A percentile compares a stretch with the other conserved stretches of the same genome.
These are phyloP conservation scores for Euphrasia arctica DNA, from an alignment of 305 asterid species.

Conservation along the genomic window DNA sequence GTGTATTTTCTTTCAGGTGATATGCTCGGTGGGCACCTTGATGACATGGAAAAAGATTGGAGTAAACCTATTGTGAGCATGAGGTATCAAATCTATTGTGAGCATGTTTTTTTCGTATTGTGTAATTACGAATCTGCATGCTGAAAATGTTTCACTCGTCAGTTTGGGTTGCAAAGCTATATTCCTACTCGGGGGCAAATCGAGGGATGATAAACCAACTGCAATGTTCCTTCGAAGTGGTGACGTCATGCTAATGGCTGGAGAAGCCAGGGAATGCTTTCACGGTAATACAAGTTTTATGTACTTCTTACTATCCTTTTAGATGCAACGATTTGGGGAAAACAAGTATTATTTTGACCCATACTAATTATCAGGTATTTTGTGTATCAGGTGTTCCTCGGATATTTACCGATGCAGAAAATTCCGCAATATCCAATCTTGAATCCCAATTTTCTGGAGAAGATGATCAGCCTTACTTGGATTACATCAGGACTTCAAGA, in stretches of 20 bases:
- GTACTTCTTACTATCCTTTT: conserved; percentile 16
- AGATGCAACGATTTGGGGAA: not conserved
- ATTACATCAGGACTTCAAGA: conserved; percentile 74
- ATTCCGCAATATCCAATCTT: conserved; percentile 60
- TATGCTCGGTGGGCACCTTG: conserved; percentile 97
- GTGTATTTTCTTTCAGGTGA: conserved; percentile 53
- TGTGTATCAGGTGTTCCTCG: conserved; percentile 73
- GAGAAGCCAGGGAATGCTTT: conserved; percentile 93
- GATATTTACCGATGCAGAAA: conserved; percentile 70
- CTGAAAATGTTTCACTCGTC: conserved; percentile 20
- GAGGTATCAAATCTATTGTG: conserved; percentile 45
- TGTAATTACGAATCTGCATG: not conserved
- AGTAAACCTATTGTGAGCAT: conserved; percentile 97
- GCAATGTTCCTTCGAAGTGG: conserved; percentile 97
- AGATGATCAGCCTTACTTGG: conserved; percentile 45
- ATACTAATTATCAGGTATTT: not conserved
- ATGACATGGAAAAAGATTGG: conserved; percentile 99
- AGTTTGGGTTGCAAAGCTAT: conserved; percentile 98
- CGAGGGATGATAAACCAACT: conserved; percentile 67
- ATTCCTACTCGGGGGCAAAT: conserved; percentile 90
- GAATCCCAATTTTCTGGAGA: conserved; percentile 52
- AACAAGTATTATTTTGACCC: not conserved
- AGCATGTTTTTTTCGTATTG: too few species aligned
- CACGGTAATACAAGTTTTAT: conserved; percentile 53
- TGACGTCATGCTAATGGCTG: conserved; percentile 87